Conservation (phyloP, 2,329 filamentous ascomycete species). For the Sordariomycetes sp. region DNA sequence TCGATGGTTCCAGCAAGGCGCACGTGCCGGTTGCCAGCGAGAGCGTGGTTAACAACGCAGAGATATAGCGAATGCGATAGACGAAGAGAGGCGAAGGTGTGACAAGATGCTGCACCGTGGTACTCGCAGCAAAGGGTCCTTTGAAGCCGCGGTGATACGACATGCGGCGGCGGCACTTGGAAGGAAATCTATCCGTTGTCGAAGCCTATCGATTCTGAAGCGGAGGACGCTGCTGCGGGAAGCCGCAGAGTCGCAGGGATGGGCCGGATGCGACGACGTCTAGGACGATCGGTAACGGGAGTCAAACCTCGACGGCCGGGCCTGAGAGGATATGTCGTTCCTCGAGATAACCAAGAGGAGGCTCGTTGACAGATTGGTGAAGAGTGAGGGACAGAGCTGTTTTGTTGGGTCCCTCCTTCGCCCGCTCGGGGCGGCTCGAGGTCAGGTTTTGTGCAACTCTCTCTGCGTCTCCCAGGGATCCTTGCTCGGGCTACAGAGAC, state of each 20-base stretch:
- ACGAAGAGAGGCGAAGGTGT: constrained; percentile 30
- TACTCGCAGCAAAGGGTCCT: constrained; percentile 35
- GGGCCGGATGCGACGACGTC: too few species aligned
- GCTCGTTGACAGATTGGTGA: not conserved
- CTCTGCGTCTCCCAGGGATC: too few species aligned
- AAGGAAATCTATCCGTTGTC: too few species aligned
- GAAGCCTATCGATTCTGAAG: too few species aligned
- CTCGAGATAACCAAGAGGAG: constrained; percentile 14
- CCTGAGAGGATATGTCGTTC: too few species aligned
- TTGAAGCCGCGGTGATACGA: constrained; percentile 37
- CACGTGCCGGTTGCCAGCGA: too few species aligned
- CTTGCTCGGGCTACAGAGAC: constrained; percentile 3
- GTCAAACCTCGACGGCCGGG: too few species aligned
- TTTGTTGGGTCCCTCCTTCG: not conserved
- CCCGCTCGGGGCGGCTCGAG: constrained; percentile 22
- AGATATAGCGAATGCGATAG: not conserved
- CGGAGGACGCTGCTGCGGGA: too few species aligned
- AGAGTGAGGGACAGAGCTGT: not conserved
- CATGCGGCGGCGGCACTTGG: constrained; percentile 30
- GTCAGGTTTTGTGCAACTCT: constrained; percentile 43
- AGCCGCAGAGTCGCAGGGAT: too few species aligned
- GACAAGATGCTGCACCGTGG: constrained; percentile 44
- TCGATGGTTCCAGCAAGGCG: too few species aligned
- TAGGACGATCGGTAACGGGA: too few species aligned
- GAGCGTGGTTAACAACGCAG: too few species aligned